These are phyloP conservation scores for Trametes gibbosa DNA, from an alignment of 768 basidiomycete genomes.

Conservation along the genomic window DNA sequence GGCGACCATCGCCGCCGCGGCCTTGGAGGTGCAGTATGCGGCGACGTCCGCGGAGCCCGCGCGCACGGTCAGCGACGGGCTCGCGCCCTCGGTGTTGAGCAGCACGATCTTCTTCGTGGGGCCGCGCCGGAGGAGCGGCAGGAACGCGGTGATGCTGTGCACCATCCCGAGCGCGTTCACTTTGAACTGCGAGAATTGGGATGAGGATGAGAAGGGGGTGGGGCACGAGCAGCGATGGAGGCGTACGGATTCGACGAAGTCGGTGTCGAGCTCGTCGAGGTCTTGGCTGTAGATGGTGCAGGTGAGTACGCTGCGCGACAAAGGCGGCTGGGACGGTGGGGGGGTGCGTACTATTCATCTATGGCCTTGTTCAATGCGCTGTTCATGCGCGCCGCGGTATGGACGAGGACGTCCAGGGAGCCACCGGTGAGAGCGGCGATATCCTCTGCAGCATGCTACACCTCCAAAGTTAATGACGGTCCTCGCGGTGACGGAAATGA, in stretches of 20 bases:
- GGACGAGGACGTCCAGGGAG: neutral
- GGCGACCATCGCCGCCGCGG: conserved; percentile 35
- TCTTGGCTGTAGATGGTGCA: neutral
- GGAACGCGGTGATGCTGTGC: conserved; percentile 35
- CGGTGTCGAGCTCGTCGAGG: conserved; percentile 4
- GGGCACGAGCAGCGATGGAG: neutral
- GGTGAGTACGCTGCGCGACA: neutral
- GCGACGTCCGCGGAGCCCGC: conserved; percentile 4
- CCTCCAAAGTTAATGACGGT: neutral
- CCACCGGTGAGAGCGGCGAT: neutral
- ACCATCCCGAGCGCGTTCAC: conserved; percentile 37
- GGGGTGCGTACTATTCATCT: too few relatives aligned
- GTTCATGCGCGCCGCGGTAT: neutral
- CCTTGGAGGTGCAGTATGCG: conserved; percentile 37
- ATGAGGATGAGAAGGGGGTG: neutral
- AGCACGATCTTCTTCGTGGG: conserved; percentile 35
- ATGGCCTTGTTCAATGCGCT: neutral
- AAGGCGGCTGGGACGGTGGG: too few relatives aligned
- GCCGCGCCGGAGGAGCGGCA: conserved; percentile 36
- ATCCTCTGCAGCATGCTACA: conserved; percentile 15
- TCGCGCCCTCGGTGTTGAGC: conserved; percentile 30
- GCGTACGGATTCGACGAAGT: conserved; percentile 17
- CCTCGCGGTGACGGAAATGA: too few relatives aligned
- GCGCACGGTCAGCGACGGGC: conserved; percentile 26
- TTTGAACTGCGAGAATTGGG: conserved; percentile 23